Conservation (phyloP, 257 asterid genomes). For the Euphrasia confusa region DNA sequence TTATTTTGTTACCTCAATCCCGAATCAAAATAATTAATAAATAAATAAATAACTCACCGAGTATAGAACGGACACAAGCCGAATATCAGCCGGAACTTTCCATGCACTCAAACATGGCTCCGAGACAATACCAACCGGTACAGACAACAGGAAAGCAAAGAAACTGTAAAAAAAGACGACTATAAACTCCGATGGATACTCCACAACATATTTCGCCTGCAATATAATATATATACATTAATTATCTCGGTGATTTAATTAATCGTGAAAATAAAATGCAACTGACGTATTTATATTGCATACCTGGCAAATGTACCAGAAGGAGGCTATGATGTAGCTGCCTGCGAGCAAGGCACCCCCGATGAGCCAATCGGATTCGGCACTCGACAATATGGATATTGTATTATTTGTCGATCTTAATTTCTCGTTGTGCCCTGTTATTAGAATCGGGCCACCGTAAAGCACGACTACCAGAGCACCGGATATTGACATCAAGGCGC, state of each 20-base stretch:
- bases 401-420: too few species aligned
- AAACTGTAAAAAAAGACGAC: slow-evolving; percentile 28
- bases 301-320: slow-evolving; percentile 47
- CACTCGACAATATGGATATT: background rate
- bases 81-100: slow-evolving; percentile 25
- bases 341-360: slow-evolving; percentile 37
- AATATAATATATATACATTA: background rate
- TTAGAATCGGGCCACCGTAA: slow-evolving; percentile 36
- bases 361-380: slow-evolving; percentile 31
- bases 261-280: background rate
- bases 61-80: slow-evolving; percentile 19
- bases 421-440: background rate
- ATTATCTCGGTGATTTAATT: background rate
- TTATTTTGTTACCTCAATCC: too few species aligned
- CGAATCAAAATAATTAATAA: too few species aligned
- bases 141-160: background rate
- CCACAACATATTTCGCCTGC: slow-evolving; percentile 28
- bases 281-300: background rate
- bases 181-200: slow-evolving; percentile 33
- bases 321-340: slow-evolving; percentile 24
- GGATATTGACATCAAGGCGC: slow-evolving; percentile 34
- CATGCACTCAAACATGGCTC: slow-evolving; percentile 24
- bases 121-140: slow-evolving; percentile 5
- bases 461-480: slow-evolving; percentile 52
- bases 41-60: slow-evolving; percentile 16